phyloP scores from a whole-genome alignment of 2,329 filamentous ascomycete species.

The Pseudocercospora pini-densiflorae region DNA sequence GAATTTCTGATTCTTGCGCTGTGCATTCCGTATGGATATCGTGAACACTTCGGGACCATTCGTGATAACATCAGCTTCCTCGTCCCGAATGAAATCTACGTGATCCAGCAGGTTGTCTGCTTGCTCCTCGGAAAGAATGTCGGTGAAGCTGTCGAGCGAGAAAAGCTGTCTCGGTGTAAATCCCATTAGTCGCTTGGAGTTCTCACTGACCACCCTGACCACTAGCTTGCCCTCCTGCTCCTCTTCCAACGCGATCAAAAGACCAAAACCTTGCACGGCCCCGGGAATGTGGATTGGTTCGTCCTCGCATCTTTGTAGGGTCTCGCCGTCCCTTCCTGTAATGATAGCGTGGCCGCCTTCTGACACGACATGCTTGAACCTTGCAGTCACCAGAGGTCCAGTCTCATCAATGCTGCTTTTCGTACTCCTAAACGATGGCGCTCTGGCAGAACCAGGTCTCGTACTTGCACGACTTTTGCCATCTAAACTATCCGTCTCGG shows the following conservation, averaged over 20 bases:
- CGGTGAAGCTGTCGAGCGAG: slow-evolving; percentile 73
- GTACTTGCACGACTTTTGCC: slow-evolving; percentile 29
- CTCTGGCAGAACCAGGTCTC: slow-evolving; percentile 33
- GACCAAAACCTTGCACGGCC: slow-evolving; percentile 78
- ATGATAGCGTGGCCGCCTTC: slow-evolving; percentile 81
- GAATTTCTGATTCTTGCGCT: slow-evolving; percentile 65
- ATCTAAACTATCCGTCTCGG: slow-evolving; percentile 24
- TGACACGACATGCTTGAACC: slow-evolving; percentile 78
- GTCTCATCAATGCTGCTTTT: slow-evolving; percentile 48
- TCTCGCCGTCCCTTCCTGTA: slow-evolving; percentile 73
- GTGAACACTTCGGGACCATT: slow-evolving; percentile 89
- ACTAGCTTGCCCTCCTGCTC: slow-evolving; percentile 68
- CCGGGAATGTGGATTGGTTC: slow-evolving; percentile 90
- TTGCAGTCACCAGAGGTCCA: slow-evolving; percentile 64
- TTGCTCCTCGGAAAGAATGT: slow-evolving; percentile 82
- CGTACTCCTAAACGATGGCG: slow-evolving; percentile 41
- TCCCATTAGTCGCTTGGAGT: slow-evolving; percentile 74
- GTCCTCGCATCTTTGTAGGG: slow-evolving; percentile 81
- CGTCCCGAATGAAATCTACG: slow-evolving; percentile 84
- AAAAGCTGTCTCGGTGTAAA: slow-evolving; percentile 80
- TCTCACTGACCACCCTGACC: slow-evolving; percentile 80
- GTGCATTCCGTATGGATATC: slow-evolving; percentile 68
- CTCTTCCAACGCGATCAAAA: slow-evolving; percentile 75
- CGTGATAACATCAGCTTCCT: slow-evolving; percentile 72
- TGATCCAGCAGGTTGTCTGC: slow-evolving; percentile 83